These are phyloP conservation scores for Rosellinia necatrix DNA, from an alignment of 2,329 filamentous ascomycete species.

Conservation along the genomic window DNA sequence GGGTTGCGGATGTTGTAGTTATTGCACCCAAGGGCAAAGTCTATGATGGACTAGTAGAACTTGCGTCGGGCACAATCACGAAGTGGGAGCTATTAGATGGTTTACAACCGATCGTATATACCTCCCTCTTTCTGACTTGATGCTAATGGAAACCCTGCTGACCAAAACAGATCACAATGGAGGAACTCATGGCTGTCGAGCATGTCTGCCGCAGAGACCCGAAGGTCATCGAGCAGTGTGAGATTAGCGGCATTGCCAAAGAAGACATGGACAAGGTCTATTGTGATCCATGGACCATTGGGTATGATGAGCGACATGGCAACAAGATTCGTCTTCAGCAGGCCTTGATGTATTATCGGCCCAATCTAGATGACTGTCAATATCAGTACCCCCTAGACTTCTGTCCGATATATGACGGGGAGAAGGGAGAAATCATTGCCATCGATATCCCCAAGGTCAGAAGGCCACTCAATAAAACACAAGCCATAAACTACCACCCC, in stretches of 20 bases:
- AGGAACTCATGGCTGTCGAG: conserved; percentile 84
- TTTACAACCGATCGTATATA: conserved; percentile 76
- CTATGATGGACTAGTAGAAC: conserved; percentile 80
- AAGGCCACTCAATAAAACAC: conserved; percentile 71
- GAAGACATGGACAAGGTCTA: conserved; percentile 95
- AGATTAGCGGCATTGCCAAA: conserved; percentile 76
- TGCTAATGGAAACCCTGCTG: background rate
- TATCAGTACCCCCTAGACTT: conserved; percentile 93
- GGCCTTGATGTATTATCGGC: conserved; percentile 94
- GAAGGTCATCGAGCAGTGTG: conserved; percentile 89
- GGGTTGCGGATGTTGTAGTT: conserved; percentile 81
- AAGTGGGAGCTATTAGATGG: conserved; percentile 77
- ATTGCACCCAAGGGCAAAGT: conserved; percentile 80
- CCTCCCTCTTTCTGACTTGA: background rate
- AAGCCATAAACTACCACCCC: conserved; percentile 80
- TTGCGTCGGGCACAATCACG: conserved; percentile 67
- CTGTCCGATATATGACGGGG: conserved; percentile 86
- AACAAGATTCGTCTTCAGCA: conserved; percentile 81
- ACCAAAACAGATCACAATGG: conserved; percentile 75
- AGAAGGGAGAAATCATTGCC: conserved; percentile 76
- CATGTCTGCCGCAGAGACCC: conserved; percentile 75
- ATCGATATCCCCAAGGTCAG: conserved; percentile 83
- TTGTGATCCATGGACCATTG: conserved; percentile 96
- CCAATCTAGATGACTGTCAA: conserved; percentile 82
- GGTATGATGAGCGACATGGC: conserved; percentile 89